Base-by-base conservation (phyloP, 148 eudicot species). In the Camellia japonica region DNA sequence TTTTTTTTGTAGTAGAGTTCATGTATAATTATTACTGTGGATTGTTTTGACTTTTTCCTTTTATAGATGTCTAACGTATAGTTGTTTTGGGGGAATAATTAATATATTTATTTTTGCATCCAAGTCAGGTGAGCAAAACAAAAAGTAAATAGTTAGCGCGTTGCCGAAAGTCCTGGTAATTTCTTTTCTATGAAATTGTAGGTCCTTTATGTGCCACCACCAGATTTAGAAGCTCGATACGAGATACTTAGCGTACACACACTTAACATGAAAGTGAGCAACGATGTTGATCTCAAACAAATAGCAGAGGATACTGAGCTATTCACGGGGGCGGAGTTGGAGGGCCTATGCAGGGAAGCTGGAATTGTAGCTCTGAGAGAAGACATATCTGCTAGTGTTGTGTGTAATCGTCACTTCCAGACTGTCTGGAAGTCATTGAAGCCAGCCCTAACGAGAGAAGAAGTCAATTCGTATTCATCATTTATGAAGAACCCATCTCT, bases 241-340 rank as follows among this genome's bases (percentile, higher is more conserved):
- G 99, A 96, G 78, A 93, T 94, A 84, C 93, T 96, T 12, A 79
- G 83, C 8, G 95, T 96, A 19, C 99, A 93, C 78, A 92, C 98
- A 78, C 92, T 93, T 51, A 83, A 84, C 4, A 91, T 93, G 97
- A 89, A 87, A 49, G 65, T 96, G 71, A 90, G 82, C 18, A 55
- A 88, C 20, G 95, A 96, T 70, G 93, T 93, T 38, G 83, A 93
- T 82, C 95, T 93, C 30, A 23, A 23, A 23, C 30, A 23, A 23
- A 23, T 23, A 23, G 30, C 30, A 23, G 30, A 23, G 30, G 30
- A 23, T 23, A 23, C 30, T 23, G 30, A 23, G 30, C 30, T 23
- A 23, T 23, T 23, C 30, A 23, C 30, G 30, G 30, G 30, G 30
- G 30, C 30, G 30, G 30, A 23, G 30, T 23, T 23, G 30, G 30